phyloP scores from a whole-genome alignment of 129 eudicot species.

The Logfia minima region DNA sequence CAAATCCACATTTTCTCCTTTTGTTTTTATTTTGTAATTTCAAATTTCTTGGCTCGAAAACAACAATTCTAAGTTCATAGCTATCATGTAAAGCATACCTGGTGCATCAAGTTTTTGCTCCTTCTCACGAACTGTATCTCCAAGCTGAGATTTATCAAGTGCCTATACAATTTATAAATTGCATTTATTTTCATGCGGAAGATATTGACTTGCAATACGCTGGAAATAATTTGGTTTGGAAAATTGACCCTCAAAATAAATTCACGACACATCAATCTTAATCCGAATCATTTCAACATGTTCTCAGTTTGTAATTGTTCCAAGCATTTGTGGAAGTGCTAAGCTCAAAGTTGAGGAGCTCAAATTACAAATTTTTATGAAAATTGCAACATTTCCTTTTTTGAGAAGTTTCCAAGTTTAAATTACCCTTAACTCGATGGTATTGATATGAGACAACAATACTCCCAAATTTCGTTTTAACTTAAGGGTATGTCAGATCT shows the following conservation, averaged over 20 bases:
- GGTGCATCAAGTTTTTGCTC: conserved; percentile 82
- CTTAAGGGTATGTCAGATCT: background rate
- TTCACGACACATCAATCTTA: background rate
- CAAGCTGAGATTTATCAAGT: conserved; percentile 92
- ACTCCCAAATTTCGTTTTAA: background rate
- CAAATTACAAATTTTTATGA: background rate
- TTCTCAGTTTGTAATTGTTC: conserved; percentile 12
- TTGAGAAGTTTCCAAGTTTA: background rate
- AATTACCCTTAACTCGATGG: background rate
- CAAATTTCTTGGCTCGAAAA: background rate
- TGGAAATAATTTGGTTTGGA: background rate
- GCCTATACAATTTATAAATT: conserved; percentile 46
- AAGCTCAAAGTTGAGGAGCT: background rate
- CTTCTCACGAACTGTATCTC: conserved; percentile 69
- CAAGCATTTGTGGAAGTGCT: background rate
- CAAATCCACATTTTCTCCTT: background rate
- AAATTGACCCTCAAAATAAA: background rate
- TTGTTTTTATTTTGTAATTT: background rate
- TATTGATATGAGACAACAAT: background rate
- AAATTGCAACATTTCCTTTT: background rate
- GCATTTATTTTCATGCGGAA: conserved; percentile 15
- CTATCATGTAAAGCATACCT: conserved; percentile 43
- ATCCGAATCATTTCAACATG: conserved; percentile 6
- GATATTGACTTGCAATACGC: background rate
- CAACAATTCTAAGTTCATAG: background rate